Evolutionary conservation across 1,284 basidiomycete species (phyloP).

Genomic region (Papiliotrema terrestris): DNA sequence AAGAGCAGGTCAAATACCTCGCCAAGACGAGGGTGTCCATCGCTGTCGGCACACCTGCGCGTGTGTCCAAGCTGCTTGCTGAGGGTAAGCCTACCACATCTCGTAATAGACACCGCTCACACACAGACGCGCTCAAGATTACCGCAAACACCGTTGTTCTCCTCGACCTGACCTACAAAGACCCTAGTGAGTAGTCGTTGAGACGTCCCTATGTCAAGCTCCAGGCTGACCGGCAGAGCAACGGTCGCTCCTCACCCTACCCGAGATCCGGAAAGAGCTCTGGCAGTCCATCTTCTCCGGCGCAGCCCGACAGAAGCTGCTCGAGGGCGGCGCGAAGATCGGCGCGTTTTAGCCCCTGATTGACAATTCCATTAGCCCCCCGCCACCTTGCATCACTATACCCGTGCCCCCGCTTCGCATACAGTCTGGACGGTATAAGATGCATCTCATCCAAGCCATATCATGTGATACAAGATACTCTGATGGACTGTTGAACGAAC

Average conservation of each 20-base stretch:
- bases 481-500: too few relatives aligned
- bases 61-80: conserved; percentile 46
- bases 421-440: too few relatives aligned
- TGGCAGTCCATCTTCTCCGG: conserved; percentile 46
- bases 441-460: background rate
- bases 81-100: conserved; percentile 25
- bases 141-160: conserved; percentile 40
- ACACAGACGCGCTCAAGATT: conserved; percentile 39
- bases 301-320: conserved; percentile 27
- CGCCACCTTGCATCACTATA: background rate
- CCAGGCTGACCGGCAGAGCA: conserved; percentile 33
- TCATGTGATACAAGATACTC: too few relatives aligned
- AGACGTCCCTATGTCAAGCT: conserved; percentile 2
- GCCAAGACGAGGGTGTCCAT: conserved; percentile 44
- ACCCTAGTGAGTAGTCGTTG: conserved; percentile 33
- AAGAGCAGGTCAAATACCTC: conserved; percentile 49
- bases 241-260: conserved; percentile 44
- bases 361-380: too few relatives aligned
- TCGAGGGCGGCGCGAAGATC: conserved; percentile 32
- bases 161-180: conserved; percentile 44
- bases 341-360: conserved; percentile 34
- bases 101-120: conserved; percentile 2
- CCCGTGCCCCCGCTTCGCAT: background rate
- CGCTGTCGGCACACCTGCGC: conserved; percentile 49
- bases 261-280: conserved; percentile 47